Evolutionary conservation across 2,329 filamentous ascomycete genomes (phyloP).

Genomic region (Aspergillus eucalypticola): DNA sequence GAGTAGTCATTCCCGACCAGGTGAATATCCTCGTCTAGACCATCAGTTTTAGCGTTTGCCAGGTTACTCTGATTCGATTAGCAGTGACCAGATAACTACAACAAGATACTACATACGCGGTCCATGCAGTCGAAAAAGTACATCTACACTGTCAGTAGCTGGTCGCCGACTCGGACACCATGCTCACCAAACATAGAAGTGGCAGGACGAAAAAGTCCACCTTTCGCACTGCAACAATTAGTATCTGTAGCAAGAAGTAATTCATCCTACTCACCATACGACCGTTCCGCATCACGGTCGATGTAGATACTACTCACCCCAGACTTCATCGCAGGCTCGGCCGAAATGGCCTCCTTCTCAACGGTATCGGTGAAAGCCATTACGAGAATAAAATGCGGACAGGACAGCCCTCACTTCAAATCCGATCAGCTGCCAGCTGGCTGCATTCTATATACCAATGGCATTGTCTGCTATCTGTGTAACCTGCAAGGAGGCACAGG

Average conservation of each 20-base stretch:
- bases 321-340: slow-evolving; percentile 23
- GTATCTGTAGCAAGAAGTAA: neutral
- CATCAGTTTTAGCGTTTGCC: slow-evolving; percentile 50
- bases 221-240: slow-evolving; percentile 28
- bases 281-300: slow-evolving; percentile 35
- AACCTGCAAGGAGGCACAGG: slow-evolving; percentile 4
- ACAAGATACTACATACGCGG: slow-evolving; percentile 18
- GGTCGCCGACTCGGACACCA: neutral
- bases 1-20: slow-evolving; percentile 40
- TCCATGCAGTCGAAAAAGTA: slow-evolving; percentile 43
- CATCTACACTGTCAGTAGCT: slow-evolving; percentile 26
- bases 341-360: slow-evolving; percentile 4
- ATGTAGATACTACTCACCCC: slow-evolving; percentile 27
- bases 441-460: slow-evolving; percentile 1
- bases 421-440: neutral
- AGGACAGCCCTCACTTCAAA: neutral
- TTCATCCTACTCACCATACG: slow-evolving; percentile 30
- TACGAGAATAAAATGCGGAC: neutral
- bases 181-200: slow-evolving; percentile 41
- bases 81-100: neutral
- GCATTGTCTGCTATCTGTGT: slow-evolving; percentile 23
- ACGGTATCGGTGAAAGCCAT: neutral
- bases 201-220: slow-evolving; percentile 48
- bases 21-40: slow-evolving; percentile 44
- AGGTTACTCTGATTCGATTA: slow-evolving; percentile 44